Percentiles rank a stretch among this genome's conserved stretches.
These are phyloP conservation scores for Solanum commersonii DNA, from an alignment of 257 asterid species.

Conservation along the genomic window DNA sequence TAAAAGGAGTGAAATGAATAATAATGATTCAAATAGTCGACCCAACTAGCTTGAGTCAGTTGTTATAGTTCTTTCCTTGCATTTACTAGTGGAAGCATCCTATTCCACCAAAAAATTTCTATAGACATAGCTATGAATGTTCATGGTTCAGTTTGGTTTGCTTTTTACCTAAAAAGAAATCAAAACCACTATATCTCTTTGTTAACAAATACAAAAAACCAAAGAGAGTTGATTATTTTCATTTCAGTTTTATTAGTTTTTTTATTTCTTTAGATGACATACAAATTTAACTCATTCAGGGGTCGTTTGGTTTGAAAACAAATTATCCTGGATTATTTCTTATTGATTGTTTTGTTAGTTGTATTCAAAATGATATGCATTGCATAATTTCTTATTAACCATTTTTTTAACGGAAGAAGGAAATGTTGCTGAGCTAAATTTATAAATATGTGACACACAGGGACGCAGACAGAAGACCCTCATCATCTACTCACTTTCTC, in stretches of 20 bases:
- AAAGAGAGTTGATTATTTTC: neutral
- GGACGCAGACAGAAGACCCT: neutral
- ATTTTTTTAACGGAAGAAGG: neutral
- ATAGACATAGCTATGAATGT: neutral
- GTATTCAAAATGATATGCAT: no score
- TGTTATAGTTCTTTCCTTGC: neutral
- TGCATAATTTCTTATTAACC: neutral
- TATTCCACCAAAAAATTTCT: neutral
- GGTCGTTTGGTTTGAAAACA: no score
- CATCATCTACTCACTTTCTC: neutral
- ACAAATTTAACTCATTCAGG: neutral
- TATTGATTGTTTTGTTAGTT: neutral
- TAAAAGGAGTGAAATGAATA: neutral
- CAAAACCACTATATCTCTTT: neutral
- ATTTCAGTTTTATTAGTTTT: neutral
- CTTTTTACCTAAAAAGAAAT: neutral
- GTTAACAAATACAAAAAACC: neutral
- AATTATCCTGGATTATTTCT: neutral
- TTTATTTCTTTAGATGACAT: neutral
- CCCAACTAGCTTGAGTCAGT: neutral
- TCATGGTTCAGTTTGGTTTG: neutral
- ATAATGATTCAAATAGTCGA: neutral
- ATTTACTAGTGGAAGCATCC: neutral
- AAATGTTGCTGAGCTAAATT: neutral
- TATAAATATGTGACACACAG: neutral